Percentiles rank a stretch among this genome's conserved stretches.
These are phyloP conservation scores for Pyrus hybrid DNA, from an alignment of 331 rosid genomes.

Conservation along the genomic window DNA sequence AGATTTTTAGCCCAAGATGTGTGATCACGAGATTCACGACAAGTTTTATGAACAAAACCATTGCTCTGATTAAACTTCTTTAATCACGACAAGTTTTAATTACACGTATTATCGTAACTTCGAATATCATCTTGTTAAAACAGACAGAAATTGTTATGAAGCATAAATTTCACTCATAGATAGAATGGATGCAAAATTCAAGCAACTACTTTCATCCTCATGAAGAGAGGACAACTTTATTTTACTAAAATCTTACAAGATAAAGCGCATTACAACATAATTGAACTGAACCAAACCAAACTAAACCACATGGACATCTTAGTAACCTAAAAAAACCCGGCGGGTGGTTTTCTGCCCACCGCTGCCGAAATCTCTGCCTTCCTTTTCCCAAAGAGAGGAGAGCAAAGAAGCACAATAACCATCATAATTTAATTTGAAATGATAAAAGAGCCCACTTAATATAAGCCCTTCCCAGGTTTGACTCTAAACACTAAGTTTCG, in stretches of 20 bases:
- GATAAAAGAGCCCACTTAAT: constrained; percentile 15
- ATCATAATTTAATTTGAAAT: constrained; percentile 8
- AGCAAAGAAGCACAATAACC: constrained; percentile 1
- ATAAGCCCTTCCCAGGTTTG: constrained; percentile 6
- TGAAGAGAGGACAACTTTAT: neutral
- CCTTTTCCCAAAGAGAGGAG: constrained; percentile 6
- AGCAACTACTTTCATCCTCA: neutral
- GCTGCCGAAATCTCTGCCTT: constrained; percentile 6
- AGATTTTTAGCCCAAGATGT: neutral
- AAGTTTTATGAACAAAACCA: no score
- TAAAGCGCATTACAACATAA: neutral
- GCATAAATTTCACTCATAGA: neutral
- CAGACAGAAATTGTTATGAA: no score
- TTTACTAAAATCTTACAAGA: neutral
- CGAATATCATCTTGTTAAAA: no score
- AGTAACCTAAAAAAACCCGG: constrained; percentile 4
- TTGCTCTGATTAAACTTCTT: no score
- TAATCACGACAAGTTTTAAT: no score
- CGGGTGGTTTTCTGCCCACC: constrained; percentile 16
- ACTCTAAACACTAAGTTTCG: neutral
- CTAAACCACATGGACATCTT: neutral
- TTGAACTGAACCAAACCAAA: neutral
- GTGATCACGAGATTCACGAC: neutral
- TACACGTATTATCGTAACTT: no score
- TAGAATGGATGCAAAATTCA: neutral